These are phyloP conservation scores for Teratosphaeria pseudoeucalypti DNA, from an alignment of 2,329 filamentous ascomycete genomes.

Conservation along the genomic window DNA sequence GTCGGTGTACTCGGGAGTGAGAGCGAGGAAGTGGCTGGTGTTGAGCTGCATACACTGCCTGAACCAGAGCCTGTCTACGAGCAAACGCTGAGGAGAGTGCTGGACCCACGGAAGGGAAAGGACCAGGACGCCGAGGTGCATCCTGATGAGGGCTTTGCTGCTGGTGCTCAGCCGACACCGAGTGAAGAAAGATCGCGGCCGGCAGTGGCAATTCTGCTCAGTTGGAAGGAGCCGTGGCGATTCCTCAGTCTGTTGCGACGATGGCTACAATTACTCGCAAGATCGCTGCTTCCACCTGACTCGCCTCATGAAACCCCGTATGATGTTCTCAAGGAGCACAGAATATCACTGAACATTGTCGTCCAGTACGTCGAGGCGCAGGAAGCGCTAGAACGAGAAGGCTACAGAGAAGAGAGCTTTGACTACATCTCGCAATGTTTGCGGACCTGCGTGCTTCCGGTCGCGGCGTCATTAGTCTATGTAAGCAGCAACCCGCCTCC, in stretches of 20 bases:
- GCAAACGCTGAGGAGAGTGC: constrained; percentile 15
- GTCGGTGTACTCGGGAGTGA: constrained; percentile 19
- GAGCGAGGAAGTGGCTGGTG: constrained; percentile 21
- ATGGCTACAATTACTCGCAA: constrained; percentile 75
- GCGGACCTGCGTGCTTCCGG: constrained; percentile 73
- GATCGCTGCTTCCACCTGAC: constrained; percentile 65
- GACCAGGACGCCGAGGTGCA: constrained; percentile 8
- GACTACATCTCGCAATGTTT: constrained; percentile 91
- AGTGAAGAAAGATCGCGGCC: constrained; percentile 10
- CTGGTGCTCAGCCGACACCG: constrained; percentile 1
- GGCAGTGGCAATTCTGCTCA: constrained; percentile 69
- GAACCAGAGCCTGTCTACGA: constrained; percentile 21
- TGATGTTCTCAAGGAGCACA: constrained; percentile 76
- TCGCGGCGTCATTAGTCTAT: constrained; percentile 49
- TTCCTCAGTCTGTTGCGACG: constrained; percentile 83
- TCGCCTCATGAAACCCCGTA: constrained; percentile 52
- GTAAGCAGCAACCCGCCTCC: constrained; percentile 27
- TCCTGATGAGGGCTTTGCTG: constrained; percentile 4
- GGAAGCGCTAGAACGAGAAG: constrained; percentile 77
- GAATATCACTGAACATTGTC: constrained; percentile 86
- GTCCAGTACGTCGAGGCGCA: constrained; percentile 94
- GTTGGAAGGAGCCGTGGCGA: constrained; percentile 88
- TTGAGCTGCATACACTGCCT: constrained; percentile 24
- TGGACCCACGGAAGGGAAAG: constrained; percentile 8
- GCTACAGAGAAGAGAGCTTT: constrained; percentile 94